Conservation (phyloP, 169 alveolate genomes). For the Plasmodium vivax region DNA sequence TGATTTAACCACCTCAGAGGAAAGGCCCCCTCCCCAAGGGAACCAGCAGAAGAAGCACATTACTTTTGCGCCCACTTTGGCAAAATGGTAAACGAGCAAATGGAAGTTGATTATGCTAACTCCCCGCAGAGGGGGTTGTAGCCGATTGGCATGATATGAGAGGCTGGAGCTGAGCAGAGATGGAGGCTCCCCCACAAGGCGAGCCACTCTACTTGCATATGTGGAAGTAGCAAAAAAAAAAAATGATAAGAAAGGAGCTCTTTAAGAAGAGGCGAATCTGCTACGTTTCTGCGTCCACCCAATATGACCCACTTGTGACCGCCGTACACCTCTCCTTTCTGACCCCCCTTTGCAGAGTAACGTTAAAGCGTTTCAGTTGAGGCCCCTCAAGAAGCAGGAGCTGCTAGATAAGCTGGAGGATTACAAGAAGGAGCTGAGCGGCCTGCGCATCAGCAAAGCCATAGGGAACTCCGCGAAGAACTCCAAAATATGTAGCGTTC, state of each 20-base stretch:
- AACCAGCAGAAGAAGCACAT: not conserved
- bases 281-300: not conserved
- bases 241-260: not conserved
- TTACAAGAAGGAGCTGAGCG: conserved; percentile 90
- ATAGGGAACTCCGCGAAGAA: conserved; percentile 92
- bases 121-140: not conserved
- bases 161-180: not conserved
- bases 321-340: not conserved
- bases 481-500: conserved; percentile 87
- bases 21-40: not conserved
- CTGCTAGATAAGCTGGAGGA: conserved; percentile 90
- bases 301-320: not conserved
- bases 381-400: conserved; percentile 88
- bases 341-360: conserved; percentile 77
- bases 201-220: not conserved
- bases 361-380: conserved; percentile 87
- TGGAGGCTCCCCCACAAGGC: not conserved
- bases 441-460: conserved; percentile 90
- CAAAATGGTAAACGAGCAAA: not conserved
- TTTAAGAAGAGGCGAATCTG: not conserved
- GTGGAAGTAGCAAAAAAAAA: not conserved
- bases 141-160: not conserved
- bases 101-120: not conserved
- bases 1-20: not conserved
- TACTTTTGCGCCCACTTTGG: not conserved